Conservation (phyloP, 495 filamentous ascomycete genomes). For the Saxophila tyrrhenica region DNA sequence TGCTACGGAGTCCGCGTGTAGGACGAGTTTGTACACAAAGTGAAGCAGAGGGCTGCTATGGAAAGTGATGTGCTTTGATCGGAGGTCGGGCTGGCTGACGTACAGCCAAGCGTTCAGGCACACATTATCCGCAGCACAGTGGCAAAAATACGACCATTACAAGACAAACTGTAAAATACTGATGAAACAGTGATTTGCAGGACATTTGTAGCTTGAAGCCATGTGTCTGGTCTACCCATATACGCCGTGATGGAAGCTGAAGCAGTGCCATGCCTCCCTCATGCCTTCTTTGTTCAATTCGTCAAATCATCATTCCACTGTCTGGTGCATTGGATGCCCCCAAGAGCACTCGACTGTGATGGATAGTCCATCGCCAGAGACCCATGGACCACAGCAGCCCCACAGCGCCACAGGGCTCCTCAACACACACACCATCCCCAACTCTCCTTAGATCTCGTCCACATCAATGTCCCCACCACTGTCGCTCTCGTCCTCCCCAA, state of each 20-base stretch:
- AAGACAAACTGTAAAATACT: too few relatives aligned
- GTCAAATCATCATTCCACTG: not conserved
- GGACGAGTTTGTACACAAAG: too few relatives aligned
- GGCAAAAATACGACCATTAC: too few relatives aligned
- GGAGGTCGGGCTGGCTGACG: not conserved
- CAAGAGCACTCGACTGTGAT: too few relatives aligned
- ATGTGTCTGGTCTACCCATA: not conserved
- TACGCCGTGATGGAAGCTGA: not conserved
- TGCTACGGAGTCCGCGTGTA: too few relatives aligned
- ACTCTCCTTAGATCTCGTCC: constrained; percentile 62
- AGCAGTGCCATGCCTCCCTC: not conserved
- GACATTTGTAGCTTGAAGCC: not conserved
- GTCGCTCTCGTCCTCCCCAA: constrained; percentile 47
- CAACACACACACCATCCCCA: too few relatives aligned
- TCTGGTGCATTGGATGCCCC: too few relatives aligned
- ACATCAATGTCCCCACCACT: constrained; percentile 54
- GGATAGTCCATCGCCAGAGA: too few relatives aligned
- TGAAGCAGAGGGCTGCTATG: not conserved
- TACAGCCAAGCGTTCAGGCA: not conserved
- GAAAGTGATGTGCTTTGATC: too few relatives aligned
- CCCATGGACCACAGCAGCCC: too few relatives aligned
- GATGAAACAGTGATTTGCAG: too few relatives aligned
- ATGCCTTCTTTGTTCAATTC: not conserved
- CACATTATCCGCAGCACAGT: not conserved
- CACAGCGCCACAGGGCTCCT: too few relatives aligned